These are phyloP conservation scores for Candida glucosophila DNA, from an alignment of 1,139 yeast species.

Conservation along the genomic window DNA sequence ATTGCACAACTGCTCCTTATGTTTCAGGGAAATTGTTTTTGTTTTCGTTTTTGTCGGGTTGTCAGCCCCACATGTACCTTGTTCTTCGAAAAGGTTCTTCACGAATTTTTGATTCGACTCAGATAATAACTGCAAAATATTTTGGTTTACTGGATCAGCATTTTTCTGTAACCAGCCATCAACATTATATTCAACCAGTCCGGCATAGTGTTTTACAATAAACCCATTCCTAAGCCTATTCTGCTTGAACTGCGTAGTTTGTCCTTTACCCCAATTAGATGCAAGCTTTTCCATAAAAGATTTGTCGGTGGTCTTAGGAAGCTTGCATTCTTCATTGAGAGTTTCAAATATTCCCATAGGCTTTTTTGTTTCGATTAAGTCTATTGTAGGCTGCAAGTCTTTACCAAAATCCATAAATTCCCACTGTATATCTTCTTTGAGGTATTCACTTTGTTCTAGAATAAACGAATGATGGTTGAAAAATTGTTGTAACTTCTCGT, in stretches of 20 bases:
- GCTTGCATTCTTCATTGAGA: conserved; percentile 90
- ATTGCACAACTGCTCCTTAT: conserved; percentile 70
- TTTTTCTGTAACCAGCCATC: conserved; percentile 94
- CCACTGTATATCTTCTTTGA: conserved; percentile 93
- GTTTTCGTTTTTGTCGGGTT: conserved; percentile 27
- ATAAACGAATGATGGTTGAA: conserved; percentile 98
- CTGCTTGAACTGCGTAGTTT: conserved; percentile 54
- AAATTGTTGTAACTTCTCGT: conserved; percentile 92
- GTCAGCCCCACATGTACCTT: conserved; percentile 4
- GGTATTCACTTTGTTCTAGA: conserved; percentile 90
- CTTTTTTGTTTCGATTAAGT: conserved; percentile 66
- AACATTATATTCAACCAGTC: conserved; percentile 84
- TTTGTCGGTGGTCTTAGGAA: conserved; percentile 82
- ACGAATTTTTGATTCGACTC: conserved; percentile 48
- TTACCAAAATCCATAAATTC: conserved; percentile 95
- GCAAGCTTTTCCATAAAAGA: conserved; percentile 78
- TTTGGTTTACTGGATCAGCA: conserved; percentile 85
- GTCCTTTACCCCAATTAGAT: conserved; percentile 50
- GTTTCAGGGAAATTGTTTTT: conserved; percentile 80
- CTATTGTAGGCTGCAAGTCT: conserved; percentile 91
- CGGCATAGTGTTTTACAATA: conserved; percentile 87
- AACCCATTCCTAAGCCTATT: conserved; percentile 68
- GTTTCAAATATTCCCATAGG: conserved; percentile 87
- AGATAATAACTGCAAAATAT: conserved; percentile 50
- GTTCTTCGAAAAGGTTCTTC: conserved; percentile 18